Evolutionary conservation across 805 yeast species (phyloP).

Genomic region (Lipomyces sp.): DNA sequence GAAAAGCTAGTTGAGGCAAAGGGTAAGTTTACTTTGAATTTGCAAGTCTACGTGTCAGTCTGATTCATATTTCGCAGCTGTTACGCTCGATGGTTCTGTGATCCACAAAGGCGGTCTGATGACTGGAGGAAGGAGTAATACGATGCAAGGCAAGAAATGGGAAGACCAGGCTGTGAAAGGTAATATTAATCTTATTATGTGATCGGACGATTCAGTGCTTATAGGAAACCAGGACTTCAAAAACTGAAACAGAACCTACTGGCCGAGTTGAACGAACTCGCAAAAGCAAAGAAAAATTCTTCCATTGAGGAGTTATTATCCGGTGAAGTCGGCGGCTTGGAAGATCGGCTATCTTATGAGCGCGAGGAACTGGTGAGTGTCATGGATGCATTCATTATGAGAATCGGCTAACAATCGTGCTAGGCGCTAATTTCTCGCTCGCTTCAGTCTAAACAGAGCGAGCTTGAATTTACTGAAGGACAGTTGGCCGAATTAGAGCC

Average conservation of each 20-base stretch:
- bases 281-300: slow-evolving; percentile 50
- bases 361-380: slow-evolving; percentile 34
- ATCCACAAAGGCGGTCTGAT: slow-evolving; percentile 83
- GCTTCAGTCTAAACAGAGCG: slow-evolving; percentile 36
- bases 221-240: slow-evolving; percentile 47
- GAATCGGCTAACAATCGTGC: not conserved
- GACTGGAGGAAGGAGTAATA: slow-evolving; percentile 80
- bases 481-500: slow-evolving; percentile 40
- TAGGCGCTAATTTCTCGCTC: slow-evolving; percentile 16
- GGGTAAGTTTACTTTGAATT: slow-evolving; percentile 29
- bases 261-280: slow-evolving; percentile 50
- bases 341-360: slow-evolving; percentile 37
- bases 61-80: too few relatives aligned
- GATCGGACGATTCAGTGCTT: not conserved
- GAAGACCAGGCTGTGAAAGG: slow-evolving; percentile 46
- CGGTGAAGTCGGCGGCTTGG: slow-evolving; percentile 52
- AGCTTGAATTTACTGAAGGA: slow-evolving; percentile 25
- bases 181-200: not conserved
- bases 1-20: slow-evolving; percentile 54
- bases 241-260: slow-evolving; percentile 50
- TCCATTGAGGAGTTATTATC: slow-evolving; percentile 54
- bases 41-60: too few relatives aligned
- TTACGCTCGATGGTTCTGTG: slow-evolving; percentile 78
- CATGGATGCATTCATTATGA: not conserved
- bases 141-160: slow-evolving; percentile 56